phyloP scores from a whole-genome alignment of 495 filamentous ascomycete genomes.

The Cetradonia linearis region DNA sequence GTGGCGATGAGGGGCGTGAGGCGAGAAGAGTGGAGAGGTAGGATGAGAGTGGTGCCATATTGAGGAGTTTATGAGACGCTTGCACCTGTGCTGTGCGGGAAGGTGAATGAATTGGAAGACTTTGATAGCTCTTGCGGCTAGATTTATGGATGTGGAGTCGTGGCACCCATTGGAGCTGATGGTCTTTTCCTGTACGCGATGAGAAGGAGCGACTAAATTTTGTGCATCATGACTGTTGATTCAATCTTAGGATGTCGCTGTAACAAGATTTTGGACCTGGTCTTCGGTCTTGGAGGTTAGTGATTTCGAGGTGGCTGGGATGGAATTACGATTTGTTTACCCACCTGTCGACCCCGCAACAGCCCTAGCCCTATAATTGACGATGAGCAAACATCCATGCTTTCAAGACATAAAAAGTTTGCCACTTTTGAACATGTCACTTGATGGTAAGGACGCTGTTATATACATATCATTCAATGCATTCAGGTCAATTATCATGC shows the following conservation, averaged over 20 bases:
- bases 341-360: constrained; percentile 5
- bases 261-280: neutral
- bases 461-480: no score
- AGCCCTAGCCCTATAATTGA: neutral
- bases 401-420: neutral
- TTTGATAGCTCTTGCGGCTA: neutral
- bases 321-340: constrained; percentile 13
- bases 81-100: neutral
- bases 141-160: neutral
- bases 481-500: no score
- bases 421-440: neutral
- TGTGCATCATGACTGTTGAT: no score
- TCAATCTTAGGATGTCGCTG: neutral
- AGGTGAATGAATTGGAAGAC: neutral
- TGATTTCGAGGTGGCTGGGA: constrained; percentile 11
- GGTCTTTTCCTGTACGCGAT: neutral
- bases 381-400: neutral
- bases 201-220: neutral
- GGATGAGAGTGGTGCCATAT: constrained; percentile 13
- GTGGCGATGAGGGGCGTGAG: neutral
- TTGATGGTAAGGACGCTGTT: no score
- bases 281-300: neutral
- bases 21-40: constrained; percentile 8
- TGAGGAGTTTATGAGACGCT: neutral
- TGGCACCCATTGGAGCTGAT: neutral